Conservation (phyloP, 208 protist species). For the Crithidia expoeki region DNA sequence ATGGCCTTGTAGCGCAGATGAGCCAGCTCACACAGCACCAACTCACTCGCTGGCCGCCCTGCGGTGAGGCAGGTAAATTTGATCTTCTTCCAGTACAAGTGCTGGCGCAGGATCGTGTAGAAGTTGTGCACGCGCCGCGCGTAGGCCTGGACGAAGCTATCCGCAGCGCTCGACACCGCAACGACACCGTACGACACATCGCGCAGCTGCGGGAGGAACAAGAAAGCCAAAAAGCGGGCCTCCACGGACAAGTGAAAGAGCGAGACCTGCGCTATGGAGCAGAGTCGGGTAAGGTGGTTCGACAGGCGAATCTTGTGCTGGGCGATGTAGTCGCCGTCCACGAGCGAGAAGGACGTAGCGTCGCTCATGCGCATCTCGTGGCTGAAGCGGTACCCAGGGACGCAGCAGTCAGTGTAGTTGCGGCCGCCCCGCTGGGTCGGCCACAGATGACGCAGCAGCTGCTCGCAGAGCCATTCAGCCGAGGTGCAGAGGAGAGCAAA, state of each 20-base stretch:
- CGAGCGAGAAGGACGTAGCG: slow-evolving; percentile 12
- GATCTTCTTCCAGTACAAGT: slow-evolving; percentile 64
- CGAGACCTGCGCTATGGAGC: slow-evolving; percentile 70
- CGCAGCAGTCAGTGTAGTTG: slow-evolving; percentile 52
- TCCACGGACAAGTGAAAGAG: slow-evolving; percentile 87
- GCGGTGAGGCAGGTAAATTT: slow-evolving; percentile 76
- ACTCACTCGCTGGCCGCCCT: slow-evolving; percentile 75
- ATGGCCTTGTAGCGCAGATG: slow-evolving; percentile 87
- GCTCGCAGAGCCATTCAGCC: slow-evolving; percentile 78
- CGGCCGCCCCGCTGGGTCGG: slow-evolving; percentile 15
- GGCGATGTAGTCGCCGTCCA: slow-evolving; percentile 20
- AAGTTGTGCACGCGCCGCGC: slow-evolving; percentile 70
- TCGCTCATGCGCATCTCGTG: slow-evolving; percentile 41
- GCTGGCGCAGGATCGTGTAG: slow-evolving; percentile 68
- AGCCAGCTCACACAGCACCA: slow-evolving; percentile 77
- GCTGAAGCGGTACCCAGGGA: slow-evolving; percentile 56
- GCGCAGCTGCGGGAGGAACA: slow-evolving; percentile 85
- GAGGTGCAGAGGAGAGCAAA: slow-evolving; percentile 78
- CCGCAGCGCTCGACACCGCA: slow-evolving; percentile 58
- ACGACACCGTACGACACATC: slow-evolving; percentile 86
- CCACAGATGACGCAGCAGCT: slow-evolving; percentile 53
- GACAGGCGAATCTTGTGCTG: slow-evolving; percentile 46
- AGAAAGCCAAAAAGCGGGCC: slow-evolving; percentile 78
- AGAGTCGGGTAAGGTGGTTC: slow-evolving; percentile 67
- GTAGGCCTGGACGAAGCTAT: slow-evolving; percentile 89